phyloP scores from a whole-genome alignment of 768 basidiomycete species.

The Hirschioporus abietinus region DNA sequence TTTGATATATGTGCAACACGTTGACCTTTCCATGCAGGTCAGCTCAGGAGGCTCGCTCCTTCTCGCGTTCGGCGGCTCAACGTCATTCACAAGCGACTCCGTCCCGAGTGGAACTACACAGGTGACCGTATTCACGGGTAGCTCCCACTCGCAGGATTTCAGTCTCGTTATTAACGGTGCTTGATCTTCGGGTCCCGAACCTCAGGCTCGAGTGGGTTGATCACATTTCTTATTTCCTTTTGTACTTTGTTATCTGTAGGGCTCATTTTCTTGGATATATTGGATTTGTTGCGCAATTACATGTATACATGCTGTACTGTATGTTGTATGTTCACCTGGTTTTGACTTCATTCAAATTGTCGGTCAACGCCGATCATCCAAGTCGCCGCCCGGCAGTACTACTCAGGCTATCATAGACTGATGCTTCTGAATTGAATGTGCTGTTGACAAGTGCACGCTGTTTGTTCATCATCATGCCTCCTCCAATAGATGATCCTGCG shows the following conservation, averaged over 20 bases:
- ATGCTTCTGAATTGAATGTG: too few species aligned
- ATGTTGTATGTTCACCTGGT: background rate
- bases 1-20: constrained; percentile 1
- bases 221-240: background rate
- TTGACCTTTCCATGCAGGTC: constrained; percentile 27
- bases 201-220: background rate
- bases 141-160: constrained; percentile 20
- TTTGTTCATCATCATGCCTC: constrained; percentile 26
- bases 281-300: background rate
- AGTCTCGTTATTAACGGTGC: constrained; percentile 22
- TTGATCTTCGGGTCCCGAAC: constrained; percentile 7
- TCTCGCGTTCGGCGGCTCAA: constrained; percentile 45
- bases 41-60: constrained; percentile 42
- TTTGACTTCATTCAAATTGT: too few species aligned
- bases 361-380: too few species aligned
- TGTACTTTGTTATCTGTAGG: background rate
- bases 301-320: too few species aligned
- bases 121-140: constrained; percentile 29
- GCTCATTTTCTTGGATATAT: constrained; percentile 1
- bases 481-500: constrained; percentile 39
- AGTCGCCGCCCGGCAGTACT: too few species aligned
- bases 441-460: background rate
- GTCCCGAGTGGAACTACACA: constrained; percentile 45
- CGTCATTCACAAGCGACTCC: constrained; percentile 44
- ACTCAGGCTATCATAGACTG: too few species aligned